A percentile compares a stretch with the other conserved stretches of the same genome.
These are phyloP conservation scores for Aspergillus awamori DNA, from an alignment of 2,329 filamentous ascomycete genomes.

Conservation along the genomic window DNA sequence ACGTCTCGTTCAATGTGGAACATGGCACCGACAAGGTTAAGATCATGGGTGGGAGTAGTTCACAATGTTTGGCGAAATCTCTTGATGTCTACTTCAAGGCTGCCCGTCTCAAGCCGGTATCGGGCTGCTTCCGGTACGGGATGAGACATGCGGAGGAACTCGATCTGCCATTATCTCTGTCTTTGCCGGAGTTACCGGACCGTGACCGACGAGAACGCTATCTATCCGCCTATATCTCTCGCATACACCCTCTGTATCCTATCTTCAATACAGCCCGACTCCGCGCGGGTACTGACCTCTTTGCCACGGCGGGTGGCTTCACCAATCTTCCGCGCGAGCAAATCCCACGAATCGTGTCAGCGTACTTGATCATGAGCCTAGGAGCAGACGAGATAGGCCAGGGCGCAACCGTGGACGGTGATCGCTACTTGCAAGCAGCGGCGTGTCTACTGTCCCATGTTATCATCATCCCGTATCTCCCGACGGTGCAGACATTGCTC, in stretches of 20 bases:
- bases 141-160: slow-evolving; percentile 21
- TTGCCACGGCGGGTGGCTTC: background rate
- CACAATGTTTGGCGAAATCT: slow-evolving; percentile 21
- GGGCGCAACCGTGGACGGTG: slow-evolving; percentile 13
- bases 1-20: slow-evolving; percentile 18
- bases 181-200: slow-evolving; percentile 13
- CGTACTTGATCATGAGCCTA: slow-evolving; percentile 17
- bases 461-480: slow-evolving; percentile 18
- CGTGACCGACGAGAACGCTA: slow-evolving; percentile 3
- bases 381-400: slow-evolving; percentile 16
- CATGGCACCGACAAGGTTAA: slow-evolving; percentile 19
- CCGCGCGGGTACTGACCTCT: background rate
- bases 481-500: slow-evolving; percentile 16
- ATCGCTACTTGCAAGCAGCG: slow-evolving; percentile 17
- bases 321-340: slow-evolving; percentile 3
- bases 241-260: slow-evolving; percentile 19
- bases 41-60: slow-evolving; percentile 20
- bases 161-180: slow-evolving; percentile 10
- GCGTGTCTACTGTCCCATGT: slow-evolving; percentile 16
- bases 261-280: slow-evolving; percentile 1
- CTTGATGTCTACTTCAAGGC: slow-evolving; percentile 22
- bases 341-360: slow-evolving; percentile 9
- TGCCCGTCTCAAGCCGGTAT: slow-evolving; percentile 14
- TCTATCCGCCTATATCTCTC: slow-evolving; percentile 1
- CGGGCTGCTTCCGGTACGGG: slow-evolving; percentile 17